These are phyloP conservation scores for Psilocybe tampanensis DNA, from an alignment of 768 basidiomycete genomes.

Conservation along the genomic window DNA sequence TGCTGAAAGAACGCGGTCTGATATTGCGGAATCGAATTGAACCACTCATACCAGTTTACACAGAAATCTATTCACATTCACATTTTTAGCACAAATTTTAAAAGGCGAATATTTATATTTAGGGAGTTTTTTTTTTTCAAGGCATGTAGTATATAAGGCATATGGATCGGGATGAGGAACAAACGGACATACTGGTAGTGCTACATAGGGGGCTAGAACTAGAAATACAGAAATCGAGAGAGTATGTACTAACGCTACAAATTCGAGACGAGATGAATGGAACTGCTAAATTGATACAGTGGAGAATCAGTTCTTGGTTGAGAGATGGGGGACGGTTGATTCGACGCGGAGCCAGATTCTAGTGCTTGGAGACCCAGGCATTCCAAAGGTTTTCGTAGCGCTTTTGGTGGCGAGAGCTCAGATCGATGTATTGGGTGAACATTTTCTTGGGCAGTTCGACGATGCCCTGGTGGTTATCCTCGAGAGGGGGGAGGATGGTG, in stretches of 20 bases:
- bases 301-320: background rate
- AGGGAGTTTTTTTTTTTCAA: no score
- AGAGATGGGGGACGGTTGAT: background rate
- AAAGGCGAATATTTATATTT: no score
- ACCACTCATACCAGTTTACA: no score
- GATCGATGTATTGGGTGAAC: constrained; percentile 57
- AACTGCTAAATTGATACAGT: constrained; percentile 22
- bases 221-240: constrained; percentile 9
- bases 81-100: no score
- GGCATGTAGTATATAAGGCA: no score
- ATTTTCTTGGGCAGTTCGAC: constrained; percentile 65
- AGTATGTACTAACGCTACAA: constrained; percentile 21
- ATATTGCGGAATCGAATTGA: no score
- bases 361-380: constrained; percentile 39
- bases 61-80: no score
- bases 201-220: background rate
- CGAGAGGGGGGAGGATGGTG: constrained; percentile 48
- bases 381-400: constrained; percentile 63
- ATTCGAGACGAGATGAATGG: background rate
- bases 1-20: no score
- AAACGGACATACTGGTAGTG: no score
- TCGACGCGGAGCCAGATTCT: background rate
- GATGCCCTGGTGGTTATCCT: constrained; percentile 50
- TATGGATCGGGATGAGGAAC: no score
- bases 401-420: constrained; percentile 53